A percentile compares a stretch with the other conserved stretches of the same genome.
Conservation (phyloP, 495 filamentous ascomycete genomes). For the Tuber calosporum region DNA sequence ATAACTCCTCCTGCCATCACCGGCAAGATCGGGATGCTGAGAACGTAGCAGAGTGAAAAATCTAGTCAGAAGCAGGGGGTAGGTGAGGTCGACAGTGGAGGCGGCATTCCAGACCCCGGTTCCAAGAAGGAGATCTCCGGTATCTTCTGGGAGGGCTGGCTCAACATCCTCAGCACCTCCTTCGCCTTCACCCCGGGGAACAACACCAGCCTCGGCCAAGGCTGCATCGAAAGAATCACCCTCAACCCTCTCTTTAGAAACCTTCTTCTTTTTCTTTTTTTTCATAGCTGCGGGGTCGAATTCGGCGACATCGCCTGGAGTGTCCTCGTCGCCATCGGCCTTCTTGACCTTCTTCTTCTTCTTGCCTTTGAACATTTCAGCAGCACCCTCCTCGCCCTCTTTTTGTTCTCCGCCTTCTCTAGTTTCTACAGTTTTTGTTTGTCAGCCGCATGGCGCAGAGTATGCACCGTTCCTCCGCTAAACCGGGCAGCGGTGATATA, state of each 20-base stretch:
- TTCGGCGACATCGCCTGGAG: constrained; percentile 29
- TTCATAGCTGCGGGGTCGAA: constrained; percentile 32
- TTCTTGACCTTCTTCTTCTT: constrained; percentile 97
- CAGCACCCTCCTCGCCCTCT: constrained; percentile 14
- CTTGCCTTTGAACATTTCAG: constrained; percentile 70
- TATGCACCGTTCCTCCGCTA: neutral
- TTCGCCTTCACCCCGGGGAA: constrained; percentile 47
- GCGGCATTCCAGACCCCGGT: constrained; percentile 92
- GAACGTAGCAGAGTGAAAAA: constrained; percentile 89
- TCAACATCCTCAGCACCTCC: constrained; percentile 49
- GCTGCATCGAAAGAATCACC: constrained; percentile 74
- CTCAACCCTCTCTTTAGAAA: constrained; percentile 52
- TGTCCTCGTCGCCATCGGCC: constrained; percentile 53
- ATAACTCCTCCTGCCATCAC: constrained; percentile 76
- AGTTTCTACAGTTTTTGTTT: neutral
- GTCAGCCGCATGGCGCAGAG: neutral
- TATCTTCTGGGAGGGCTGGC: constrained; percentile 49
- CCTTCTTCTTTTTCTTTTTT: constrained; percentile 43
- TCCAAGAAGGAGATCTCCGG: constrained; percentile 77
- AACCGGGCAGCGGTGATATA: neutral
- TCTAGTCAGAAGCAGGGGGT: constrained; percentile 72
- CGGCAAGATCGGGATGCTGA: constrained; percentile 89
- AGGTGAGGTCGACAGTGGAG: constrained; percentile 65
- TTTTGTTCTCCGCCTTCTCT: constrained; percentile 27
- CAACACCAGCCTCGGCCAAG: constrained; percentile 66